Evolutionary conservation across 805 yeast species (phyloP).

Genomic region (Priceomyces carsonii): DNA sequence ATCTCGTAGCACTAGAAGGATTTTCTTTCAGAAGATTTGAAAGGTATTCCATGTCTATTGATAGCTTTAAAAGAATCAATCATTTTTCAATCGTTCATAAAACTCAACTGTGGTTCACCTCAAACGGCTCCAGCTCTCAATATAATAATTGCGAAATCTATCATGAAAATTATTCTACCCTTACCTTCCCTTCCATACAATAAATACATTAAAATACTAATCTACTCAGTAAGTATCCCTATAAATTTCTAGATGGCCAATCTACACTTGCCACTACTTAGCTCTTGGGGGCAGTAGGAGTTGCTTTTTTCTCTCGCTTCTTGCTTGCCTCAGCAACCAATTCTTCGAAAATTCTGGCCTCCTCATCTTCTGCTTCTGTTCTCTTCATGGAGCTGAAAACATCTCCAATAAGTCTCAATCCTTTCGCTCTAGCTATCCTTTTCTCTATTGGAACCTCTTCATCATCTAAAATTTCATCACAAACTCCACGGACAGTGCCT

Average conservation of each 20-base stretch:
- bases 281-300: no score
- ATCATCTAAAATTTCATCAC: constrained; percentile 65
- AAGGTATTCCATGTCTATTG: constrained; percentile 25
- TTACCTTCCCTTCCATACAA: no score
- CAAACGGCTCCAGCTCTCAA: no score
- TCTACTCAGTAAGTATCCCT: no score
- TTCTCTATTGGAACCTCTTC: constrained; percentile 46
- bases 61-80: no score
- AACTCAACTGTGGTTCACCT: no score
- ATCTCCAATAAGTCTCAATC: constrained; percentile 59
- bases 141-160: no score
- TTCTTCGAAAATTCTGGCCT: constrained; percentile 76
- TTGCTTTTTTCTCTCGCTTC: constrained; percentile 38
- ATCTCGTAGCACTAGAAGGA: constrained; percentile 19
- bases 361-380: constrained; percentile 70
- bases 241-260: no score
- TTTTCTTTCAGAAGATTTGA: constrained; percentile 18
- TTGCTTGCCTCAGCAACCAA: constrained; percentile 52
- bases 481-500: constrained; percentile 68
- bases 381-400: constrained; percentile 61
- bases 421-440: constrained; percentile 61
- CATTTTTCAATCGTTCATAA: no score
- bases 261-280: no score
- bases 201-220: no score
- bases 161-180: no score